Base-by-base conservation (phyloP, 441 rosid genomes). In the Pelargonium australe region DNA sequence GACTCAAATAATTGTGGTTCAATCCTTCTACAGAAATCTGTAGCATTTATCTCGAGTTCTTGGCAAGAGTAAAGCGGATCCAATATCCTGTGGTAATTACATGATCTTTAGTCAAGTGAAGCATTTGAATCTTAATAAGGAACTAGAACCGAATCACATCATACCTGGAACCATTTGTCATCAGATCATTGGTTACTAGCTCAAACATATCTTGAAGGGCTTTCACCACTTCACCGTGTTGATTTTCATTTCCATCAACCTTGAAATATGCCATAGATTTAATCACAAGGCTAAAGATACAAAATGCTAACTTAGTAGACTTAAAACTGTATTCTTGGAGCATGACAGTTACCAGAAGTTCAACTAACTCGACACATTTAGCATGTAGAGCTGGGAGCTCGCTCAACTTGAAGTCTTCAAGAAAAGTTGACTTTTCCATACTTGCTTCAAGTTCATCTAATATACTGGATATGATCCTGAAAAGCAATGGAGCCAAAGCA, bases 131-230 rank as follows among this genome's bases (percentile, higher is more conserved):
- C 65, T 60, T 41, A 47, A 78, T 20, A 70, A 7, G 57, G 53
- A 61, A 74, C 76, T 51, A 68, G 51, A 44, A 73, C 70, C 45
- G 58, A 68, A 72, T 64, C 63, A 63, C 65, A 74, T 37, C 84
- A 68, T 66, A 95, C 99, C 99, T 84, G 76, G 83, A 82, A 76
- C 89, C 83, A 75, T 85, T 77, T 72, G 74, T 81, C 99, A 95
- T 95, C 84, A 95, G 85, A 73, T 92, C 99, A 67, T 79, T 82
- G 69, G 93, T 89, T 65, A 92, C 88, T 23, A 92, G 81, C 81
- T 95, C 98, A 84, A 92, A 92, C 68, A 95, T 87, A 81, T 95
- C 99, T 65, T 95, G 99, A 68, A 95, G 97, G 82, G 84, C 85
- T 78, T 81, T 87, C 74, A 90, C 95, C 75, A 92, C 92, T 67